Base-by-base conservation (phyloP, 1,139 yeast species). In the Suhomyces panamericanus region DNA sequence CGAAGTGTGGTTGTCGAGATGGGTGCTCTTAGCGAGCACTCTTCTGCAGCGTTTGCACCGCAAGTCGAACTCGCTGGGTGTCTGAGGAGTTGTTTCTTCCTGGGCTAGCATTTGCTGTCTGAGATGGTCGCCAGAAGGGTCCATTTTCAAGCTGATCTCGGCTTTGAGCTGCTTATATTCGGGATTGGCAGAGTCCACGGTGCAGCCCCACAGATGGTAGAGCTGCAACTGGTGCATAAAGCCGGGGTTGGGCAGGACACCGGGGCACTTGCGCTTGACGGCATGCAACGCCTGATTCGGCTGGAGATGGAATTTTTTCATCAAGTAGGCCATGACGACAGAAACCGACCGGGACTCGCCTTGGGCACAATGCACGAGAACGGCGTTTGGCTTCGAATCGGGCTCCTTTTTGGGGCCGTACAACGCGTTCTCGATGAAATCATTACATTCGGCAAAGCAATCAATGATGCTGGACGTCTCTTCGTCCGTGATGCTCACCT, bases 281-380 rank as follows among this genome's bases (percentile, higher is more conserved):
- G 91, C 90, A 63, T 85, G 82, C 9, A 87, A 57, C 0, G 96
- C 85, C 50, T 83, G 83, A 11, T 77, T 70, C 14, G 80, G 66
- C 8, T 70, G 66, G 60, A 88, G 73, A 8, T 80, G 75, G 63
- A 85, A 82, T 49, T 80, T 77, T 57, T 80, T 78, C 95, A 93
- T 90, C 49, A 93, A 64, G 61, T 85, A 93, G 2, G 96, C 95
- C 34, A 83, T 74, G 12, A 83, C 70, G 28, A 89, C 70, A 0
- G 95, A 69, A 0, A 81, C 88, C 1, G 96, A 85, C 52, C 99
- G 70, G 2, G 96, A 87, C 24, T 83, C 79, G 1, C 99, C 99
- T 27, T 96, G 96, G 45, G 90, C 88, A 60, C 95, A 86, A 59
- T 85, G 88, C 6, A 86, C 69, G 38, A 82, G 67, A 0, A 85